These are phyloP conservation scores for Trypanosoma vivax DNA, from an alignment of 208 protist species.

Conservation along the genomic window DNA sequence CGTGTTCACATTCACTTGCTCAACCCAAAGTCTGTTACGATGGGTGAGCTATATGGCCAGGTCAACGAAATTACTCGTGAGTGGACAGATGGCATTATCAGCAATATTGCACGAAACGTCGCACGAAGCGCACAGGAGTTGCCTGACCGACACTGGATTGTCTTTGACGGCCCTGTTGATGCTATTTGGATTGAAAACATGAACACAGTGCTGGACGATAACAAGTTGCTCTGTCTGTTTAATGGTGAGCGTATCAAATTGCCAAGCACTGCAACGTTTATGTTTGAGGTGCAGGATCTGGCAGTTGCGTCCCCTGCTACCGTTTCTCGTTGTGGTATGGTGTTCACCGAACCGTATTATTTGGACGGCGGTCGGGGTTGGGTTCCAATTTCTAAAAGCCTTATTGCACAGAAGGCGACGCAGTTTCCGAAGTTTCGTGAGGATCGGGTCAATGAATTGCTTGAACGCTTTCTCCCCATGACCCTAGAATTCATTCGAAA, in stretches of 20 bases:
- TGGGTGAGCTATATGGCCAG: conserved; percentile 95
- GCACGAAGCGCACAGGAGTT: conserved; percentile 62
- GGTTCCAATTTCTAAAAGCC: conserved; percentile 67
- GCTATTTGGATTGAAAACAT: conserved; percentile 99
- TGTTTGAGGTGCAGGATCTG: conserved; percentile 98
- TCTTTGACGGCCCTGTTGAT: conserved; percentile 99
- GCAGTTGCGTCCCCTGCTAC: conserved; percentile 97
- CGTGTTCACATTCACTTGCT: conserved; percentile 73
- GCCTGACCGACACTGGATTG: conserved; percentile 90
- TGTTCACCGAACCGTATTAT: conserved; percentile 95
- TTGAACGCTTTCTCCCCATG: conserved; percentile 65
- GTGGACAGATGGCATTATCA: conserved; percentile 96
- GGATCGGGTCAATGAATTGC: conserved; percentile 69
- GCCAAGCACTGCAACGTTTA: conserved; percentile 88
- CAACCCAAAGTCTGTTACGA: conserved; percentile 96
- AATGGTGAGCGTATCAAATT: conserved; percentile 97
- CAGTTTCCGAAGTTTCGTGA: conserved; percentile 32
- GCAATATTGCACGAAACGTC: conserved; percentile 86
- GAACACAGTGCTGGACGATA: conserved; percentile 99
- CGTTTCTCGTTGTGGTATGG: conserved; percentile 98
- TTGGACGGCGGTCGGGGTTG: conserved; percentile 86
- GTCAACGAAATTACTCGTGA: conserved; percentile 96
- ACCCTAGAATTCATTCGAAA: conserved; percentile 85
- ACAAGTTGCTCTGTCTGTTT: conserved; percentile 97
- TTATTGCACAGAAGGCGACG: conserved; percentile 46